Evolutionary conservation across 768 basidiomycete species (phyloP), one percentile per base, ranked within the genome.

Genomic region (Auriculariales sp.): DNA sequence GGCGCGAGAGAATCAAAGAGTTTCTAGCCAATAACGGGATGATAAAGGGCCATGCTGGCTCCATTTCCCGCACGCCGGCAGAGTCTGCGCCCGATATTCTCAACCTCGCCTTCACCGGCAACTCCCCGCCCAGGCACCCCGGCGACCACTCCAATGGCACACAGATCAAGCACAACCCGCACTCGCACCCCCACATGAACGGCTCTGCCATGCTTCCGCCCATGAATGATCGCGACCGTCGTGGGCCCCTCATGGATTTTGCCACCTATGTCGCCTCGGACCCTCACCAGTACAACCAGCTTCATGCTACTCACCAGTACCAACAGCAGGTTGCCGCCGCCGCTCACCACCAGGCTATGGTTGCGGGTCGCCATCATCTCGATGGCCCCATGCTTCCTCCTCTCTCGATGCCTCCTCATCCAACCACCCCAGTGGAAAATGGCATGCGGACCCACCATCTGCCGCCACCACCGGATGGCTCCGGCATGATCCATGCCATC

Each of bases 21-120:
- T 84, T 85, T 58, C 72, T 89, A 22, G 83, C 83, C 0, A 75
- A 83, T 0, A 83, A 88, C 62, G 86, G 86, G 45, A 85, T 88
- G 83, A 88, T 90, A 64, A 89, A 89, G 65, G 87, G 87, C 27
- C 85, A 88, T 58, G 82, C 86, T 17, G 81, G 81, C 50, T 67
- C 80, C 9, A 44, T 44, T 25, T 44, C 39, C 22, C 45, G 29
- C 42, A 51, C 50, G 50, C 50, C 39, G 12, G 33, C 22, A n/a
- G 22, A 29, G 50, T 28, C 19, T 3, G 6, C 39, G 49, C 34
- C 36, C 19, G 25, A 24, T 29, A 24, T 44, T 14, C 44, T 25
- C 28, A 45, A 25, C 33, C 44, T 46, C 25, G 44, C 14, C 19
- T 35, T 25, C 42, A 45, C 7, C 50, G 42, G 17, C 44, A 27